Base-by-base conservation (phyloP, 23 red algal species). In the Gracilaria vermiculophylla region DNA sequence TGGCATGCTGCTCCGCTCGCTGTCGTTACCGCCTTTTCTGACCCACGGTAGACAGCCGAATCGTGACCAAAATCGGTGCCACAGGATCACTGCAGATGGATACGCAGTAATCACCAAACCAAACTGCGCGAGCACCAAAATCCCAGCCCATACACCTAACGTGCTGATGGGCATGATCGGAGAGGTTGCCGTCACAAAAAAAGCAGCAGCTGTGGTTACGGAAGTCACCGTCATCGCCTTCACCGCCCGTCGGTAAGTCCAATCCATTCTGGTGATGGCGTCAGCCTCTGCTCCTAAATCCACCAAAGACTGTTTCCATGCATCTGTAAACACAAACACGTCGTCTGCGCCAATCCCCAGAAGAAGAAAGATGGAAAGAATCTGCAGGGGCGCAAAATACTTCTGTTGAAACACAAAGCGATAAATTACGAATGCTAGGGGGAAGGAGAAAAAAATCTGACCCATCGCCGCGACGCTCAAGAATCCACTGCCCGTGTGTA, bases 81-180 rank as follows among this genome's bases (percentile, higher is more conserved):
- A 91, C 19, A 95, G 67, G 20, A 95, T 76, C 32, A 95, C 69
- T 25, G 81, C 75, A 45, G 58, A 83, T 3, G 93, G 93, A 53
- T 84, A 95, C 28, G 89, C 81, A 8, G 73, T 87, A 21, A 91
- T 83, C 40, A 80, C 77, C 45, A 89, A 44, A 15, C 79, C 32
- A 77, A 90, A 95, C 72, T 95, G 93, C 21, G 76, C 28, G 5
- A 95, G 57, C 33, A 95, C 69, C 19, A 95, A 53, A 1, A 77
- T 7, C n/a, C 78, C 83, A 1, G 85, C 93, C 93, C 93, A 95
- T 17, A 90, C 54, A 25, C 93, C 93, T 32, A 95, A 76, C 27
- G 93, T 91, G 45, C 75, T 49, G 41, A 95, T 85, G 39, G 93
- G 93, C 86, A 95, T 95, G 45, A 95, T 79, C 11, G 86, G 72